Evolutionary conservation across 1,139 yeast species (phyloP).

Genomic region (Diutina pseudorugosa): DNA sequence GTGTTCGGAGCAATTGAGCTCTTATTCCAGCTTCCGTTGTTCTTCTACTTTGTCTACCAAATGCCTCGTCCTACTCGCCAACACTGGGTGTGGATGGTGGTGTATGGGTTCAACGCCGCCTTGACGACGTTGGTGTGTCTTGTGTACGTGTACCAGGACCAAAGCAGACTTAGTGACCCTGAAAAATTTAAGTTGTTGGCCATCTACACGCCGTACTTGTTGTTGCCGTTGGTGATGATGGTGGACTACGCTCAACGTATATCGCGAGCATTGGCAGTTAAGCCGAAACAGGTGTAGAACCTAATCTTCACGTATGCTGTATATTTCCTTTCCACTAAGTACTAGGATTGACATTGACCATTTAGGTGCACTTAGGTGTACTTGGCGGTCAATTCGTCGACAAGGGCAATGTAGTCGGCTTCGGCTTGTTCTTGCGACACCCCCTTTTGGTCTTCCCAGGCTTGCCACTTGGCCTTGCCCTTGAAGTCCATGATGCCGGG

Average conservation of each 20-base stretch:
- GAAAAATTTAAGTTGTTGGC: conserved; percentile 33
- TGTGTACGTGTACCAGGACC: conserved; percentile 27
- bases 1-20: conserved; percentile 63
- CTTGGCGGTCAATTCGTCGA: conserved; percentile 50
- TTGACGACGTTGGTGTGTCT: conserved; percentile 62
- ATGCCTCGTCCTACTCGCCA: conserved; percentile 7
- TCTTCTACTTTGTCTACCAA: conserved; percentile 29
- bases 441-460: conserved; percentile 88
- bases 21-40: conserved; percentile 66
- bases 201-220: conserved; percentile 55
- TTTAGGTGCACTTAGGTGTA: conserved; percentile 19
- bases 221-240: conserved; percentile 49
- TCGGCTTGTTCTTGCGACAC: conserved; percentile 86
- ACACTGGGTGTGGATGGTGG: conserved; percentile 35
- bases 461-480: conserved; percentile 96
- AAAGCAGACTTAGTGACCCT: conserved; percentile 14
- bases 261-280: not conserved
- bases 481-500: conserved; percentile 86
- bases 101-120: conserved; percentile 70
- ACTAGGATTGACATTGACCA: not conserved
- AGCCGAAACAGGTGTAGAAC: not conserved
- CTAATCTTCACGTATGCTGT: not conserved
- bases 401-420: conserved; percentile 65
- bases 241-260: conserved; percentile 21
- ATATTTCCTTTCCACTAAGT: not conserved